Conservation (phyloP, 2,329 filamentous ascomycete species). For the Neocucurbitaria cava region DNA sequence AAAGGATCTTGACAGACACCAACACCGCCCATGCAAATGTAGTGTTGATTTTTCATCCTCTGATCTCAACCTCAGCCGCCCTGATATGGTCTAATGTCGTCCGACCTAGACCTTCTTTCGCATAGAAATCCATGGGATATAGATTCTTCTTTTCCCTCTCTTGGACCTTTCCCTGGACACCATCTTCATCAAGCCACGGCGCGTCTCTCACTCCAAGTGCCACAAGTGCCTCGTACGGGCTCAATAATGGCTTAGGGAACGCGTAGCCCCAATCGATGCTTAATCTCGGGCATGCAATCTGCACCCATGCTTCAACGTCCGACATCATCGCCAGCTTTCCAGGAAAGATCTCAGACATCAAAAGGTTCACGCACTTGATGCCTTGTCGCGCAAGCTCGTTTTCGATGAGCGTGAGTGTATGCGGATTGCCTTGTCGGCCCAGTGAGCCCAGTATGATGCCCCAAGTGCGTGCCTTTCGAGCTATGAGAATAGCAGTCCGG, state of each 20-base stretch:
- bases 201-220: constrained; percentile 81
- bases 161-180: constrained; percentile 25
- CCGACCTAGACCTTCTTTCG: constrained; percentile 85
- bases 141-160: constrained; percentile 62
- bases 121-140: constrained; percentile 99
- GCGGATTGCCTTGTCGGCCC: constrained; percentile 92
- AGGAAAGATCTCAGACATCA: constrained; percentile 95
- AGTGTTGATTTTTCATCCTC: background rate
- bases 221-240: constrained; percentile 93
- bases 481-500: constrained; percentile 75
- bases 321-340: constrained; percentile 91
- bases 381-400: constrained; percentile 72
- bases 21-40: background rate
- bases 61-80: constrained; percentile 22
- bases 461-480: constrained; percentile 84
- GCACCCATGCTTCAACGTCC: constrained; percentile 97
- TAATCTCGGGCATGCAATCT: constrained; percentile 93
- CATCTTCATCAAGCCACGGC: constrained; percentile 64
- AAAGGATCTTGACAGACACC: background rate
- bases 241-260: constrained; percentile 85
- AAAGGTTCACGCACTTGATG: constrained; percentile 81
- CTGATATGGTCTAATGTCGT: constrained; percentile 59
- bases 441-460: constrained; percentile 92
- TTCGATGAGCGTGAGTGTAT: constrained; percentile 89
- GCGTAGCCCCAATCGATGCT: constrained; percentile 99